Evolutionary conservation across 225 moss, liverwort and hornwort genomes (phyloP).

Genomic region (Takakia lepidozioides): DNA sequence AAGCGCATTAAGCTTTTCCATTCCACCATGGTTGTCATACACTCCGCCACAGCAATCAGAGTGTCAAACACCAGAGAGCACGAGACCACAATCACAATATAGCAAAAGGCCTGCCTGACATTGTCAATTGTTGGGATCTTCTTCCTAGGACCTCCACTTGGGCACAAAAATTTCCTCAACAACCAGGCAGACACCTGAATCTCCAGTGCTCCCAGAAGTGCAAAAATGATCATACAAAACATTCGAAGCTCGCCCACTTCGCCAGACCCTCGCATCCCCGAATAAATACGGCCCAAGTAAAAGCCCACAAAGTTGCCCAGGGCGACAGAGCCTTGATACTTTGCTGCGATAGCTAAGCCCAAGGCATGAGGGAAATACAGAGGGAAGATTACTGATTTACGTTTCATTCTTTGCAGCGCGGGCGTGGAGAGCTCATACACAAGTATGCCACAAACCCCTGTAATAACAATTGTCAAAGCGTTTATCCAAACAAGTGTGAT

Average conservation of each 20-base stretch:
- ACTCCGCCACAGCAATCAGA: slow-evolving; percentile 22
- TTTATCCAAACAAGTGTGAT: slow-evolving; percentile 15
- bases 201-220: slow-evolving; percentile 30
- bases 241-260: slow-evolving; percentile 11
- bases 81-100: slow-evolving; percentile 16
- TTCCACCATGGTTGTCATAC: slow-evolving; percentile 25
- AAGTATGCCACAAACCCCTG: slow-evolving; percentile 14
- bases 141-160: slow-evolving; percentile 7
- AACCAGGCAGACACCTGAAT: slow-evolving; percentile 39
- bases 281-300: slow-evolving; percentile 28
- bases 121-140: slow-evolving; percentile 57
- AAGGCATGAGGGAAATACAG: slow-evolving; percentile 47
- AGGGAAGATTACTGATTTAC: slow-evolving; percentile 55
- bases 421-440: slow-evolving; percentile 29
- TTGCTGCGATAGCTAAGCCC: slow-evolving; percentile 48
- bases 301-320: slow-evolving; percentile 45
- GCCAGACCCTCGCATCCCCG: slow-evolving; percentile 15
- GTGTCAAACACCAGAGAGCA: slow-evolving; percentile 44
- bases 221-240: slow-evolving; percentile 23
- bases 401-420: slow-evolving; percentile 9
- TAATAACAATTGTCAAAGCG: slow-evolving; percentile 13
- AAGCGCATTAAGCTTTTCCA: slow-evolving; percentile 53
- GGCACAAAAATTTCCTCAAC: slow-evolving; percentile 41
- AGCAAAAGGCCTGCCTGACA: slow-evolving; percentile 42
- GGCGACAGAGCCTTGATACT: slow-evolving; percentile 45